Percentiles rank a stretch among this genome's conserved stretches.
Conservation (phyloP, 768 basidiomycete genomes). For the Wakefieldia striispora region DNA sequence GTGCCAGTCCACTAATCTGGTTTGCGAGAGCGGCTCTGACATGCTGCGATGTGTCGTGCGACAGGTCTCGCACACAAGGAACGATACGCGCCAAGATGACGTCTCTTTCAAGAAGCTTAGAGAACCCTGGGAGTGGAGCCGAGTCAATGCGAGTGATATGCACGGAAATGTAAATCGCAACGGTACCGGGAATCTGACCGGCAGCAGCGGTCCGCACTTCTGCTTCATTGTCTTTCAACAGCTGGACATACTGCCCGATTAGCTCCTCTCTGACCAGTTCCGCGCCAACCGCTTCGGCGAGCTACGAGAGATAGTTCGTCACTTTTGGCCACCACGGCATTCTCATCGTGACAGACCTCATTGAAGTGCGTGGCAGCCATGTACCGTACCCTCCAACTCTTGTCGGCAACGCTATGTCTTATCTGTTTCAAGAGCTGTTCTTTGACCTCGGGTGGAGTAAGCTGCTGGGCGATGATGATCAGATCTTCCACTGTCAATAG, state of each 20-base stretch:
- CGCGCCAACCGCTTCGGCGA: conserved; percentile 86
- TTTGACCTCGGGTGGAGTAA: conserved; percentile 87
- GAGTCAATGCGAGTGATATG: conserved; percentile 5
- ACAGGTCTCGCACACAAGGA: conserved; percentile 91
- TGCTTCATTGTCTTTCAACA: conserved; percentile 97
- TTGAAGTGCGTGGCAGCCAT: conserved; percentile 99
- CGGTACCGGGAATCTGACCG: conserved; percentile 91
- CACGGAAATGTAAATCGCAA: neutral
- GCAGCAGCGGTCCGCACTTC: conserved; percentile 96
- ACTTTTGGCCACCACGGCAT: neutral
- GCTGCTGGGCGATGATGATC: conserved; percentile 84
- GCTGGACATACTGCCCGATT: conserved; percentile 86
- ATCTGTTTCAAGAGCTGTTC: conserved; percentile 87
- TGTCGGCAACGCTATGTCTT: conserved; percentile 84
- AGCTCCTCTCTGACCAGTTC: conserved; percentile 93
- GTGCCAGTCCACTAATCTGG: conserved; percentile 95
- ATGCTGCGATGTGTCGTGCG: conserved; percentile 93
- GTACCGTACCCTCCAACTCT: conserved; percentile 98
- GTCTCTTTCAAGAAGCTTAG: conserved; percentile 89
- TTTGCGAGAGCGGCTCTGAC: conserved; percentile 95
- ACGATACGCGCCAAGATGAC: conserved; percentile 90
- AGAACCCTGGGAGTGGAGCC: conserved; percentile 66
- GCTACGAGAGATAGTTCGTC: conserved; percentile 40
- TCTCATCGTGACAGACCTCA: conserved; percentile 50
- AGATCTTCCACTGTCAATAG: conserved; percentile 93